Percentiles rank a stretch among this genome's conserved stretches.
Conservation (phyloP, 1,139 yeast genomes). For the Taphrina flavorubra region DNA sequence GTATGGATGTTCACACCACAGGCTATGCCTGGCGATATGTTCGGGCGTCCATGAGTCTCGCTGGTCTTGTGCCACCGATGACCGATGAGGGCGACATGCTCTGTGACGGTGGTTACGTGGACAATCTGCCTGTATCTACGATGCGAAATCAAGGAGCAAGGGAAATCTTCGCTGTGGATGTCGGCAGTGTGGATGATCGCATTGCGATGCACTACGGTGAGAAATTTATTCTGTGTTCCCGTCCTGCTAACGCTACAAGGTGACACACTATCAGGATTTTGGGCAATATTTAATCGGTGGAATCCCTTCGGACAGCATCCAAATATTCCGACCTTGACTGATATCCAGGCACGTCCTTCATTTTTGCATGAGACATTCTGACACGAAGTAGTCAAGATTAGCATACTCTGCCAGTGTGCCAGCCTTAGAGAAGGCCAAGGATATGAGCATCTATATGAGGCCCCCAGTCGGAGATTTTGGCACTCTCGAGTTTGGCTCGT, state of each 20-base stretch:
- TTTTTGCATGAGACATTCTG: neutral
- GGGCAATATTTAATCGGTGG: constrained; percentile 88
- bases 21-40: constrained; percentile 97
- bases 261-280: constrained; percentile 86
- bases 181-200: constrained; percentile 91
- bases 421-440: constrained; percentile 86
- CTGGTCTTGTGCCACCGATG: constrained; percentile 90
- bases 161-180: constrained; percentile 92
- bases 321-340: constrained; percentile 91
- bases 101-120: constrained; percentile 94
- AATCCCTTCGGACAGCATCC: constrained; percentile 89
- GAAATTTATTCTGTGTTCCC: neutral
- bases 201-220: constrained; percentile 85
- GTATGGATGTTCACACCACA: constrained; percentile 89
- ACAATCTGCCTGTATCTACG: constrained; percentile 87
- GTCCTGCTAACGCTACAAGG: constrained; percentile 1
- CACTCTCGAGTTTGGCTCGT: constrained; percentile 88
- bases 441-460: constrained; percentile 78
- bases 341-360: constrained; percentile 64
- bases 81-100: constrained; percentile 87
- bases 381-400: constrained; percentile 59
- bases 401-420: constrained; percentile 96
- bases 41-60: constrained; percentile 94
- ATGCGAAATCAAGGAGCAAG: constrained; percentile 87
- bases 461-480: constrained; percentile 95